These are phyloP conservation scores for Creolimax fragrantissima DNA, from an alignment of 78 protist genomes.

Conservation along the genomic window DNA sequence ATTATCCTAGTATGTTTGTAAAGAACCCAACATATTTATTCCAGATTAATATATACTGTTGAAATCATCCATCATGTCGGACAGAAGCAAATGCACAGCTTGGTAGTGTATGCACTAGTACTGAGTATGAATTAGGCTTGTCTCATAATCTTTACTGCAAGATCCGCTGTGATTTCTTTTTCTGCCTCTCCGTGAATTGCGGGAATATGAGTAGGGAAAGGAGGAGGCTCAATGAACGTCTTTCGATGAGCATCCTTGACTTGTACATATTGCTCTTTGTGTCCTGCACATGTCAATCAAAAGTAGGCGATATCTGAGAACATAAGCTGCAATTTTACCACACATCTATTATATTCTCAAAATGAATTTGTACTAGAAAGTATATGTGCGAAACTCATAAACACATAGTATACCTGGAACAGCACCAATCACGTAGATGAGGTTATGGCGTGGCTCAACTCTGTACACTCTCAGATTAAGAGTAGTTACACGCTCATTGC, in stretches of 20 bases:
- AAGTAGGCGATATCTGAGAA: no score
- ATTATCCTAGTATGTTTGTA: no score
- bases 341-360: no score
- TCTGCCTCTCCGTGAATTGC: not conserved
- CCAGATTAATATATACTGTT: no score
- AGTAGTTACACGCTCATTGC: not conserved
- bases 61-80: no score
- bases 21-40: no score
- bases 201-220: not conserved
- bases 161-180: not conserved
- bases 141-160: not conserved
- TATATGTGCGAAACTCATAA: not conserved
- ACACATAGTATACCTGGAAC: not conserved
- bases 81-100: no score
- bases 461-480: not conserved
- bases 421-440: not conserved
- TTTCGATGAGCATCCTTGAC: not conserved
- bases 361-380: not conserved
- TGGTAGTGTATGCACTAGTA: no score
- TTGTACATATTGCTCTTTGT: not conserved
- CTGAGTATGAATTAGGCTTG: no score
- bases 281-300: no score
- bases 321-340: no score
- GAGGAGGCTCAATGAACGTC: not conserved
- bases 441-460: not conserved